Evolutionary conservation across 345 rosid species (phyloP).

Genomic region (Toxicodendron radicans): DNA sequence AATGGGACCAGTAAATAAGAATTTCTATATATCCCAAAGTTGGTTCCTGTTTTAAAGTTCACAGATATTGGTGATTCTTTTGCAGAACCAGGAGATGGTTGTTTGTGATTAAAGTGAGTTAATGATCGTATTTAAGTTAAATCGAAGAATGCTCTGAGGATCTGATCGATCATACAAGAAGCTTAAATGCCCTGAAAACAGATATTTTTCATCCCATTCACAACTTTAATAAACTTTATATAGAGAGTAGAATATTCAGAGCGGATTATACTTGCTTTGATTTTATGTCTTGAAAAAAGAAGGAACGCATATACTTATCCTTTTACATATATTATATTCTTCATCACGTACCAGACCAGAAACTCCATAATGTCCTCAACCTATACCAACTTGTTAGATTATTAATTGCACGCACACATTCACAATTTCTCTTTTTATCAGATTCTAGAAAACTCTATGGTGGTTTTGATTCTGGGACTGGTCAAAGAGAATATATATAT

Average conservation of each 20-base stretch:
- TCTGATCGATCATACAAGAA: too few species aligned
- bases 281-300: background rate
- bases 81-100: background rate
- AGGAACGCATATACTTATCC: slow-evolving; percentile 16
- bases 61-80: background rate
- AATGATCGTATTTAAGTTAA: background rate
- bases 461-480: background rate
- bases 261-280: slow-evolving; percentile 19
- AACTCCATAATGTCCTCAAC: background rate
- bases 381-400: background rate
- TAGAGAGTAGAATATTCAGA: slow-evolving; percentile 26
- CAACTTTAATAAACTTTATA: background rate
- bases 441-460: slow-evolving; percentile 3
- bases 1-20: slow-evolving; percentile 7
- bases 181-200: background rate
- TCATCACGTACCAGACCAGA: background rate
- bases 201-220: slow-evolving; percentile 4
- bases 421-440: background rate
- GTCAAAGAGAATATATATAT: background rate
- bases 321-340: background rate
- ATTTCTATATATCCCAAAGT: background rate
- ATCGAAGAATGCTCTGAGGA: background rate
- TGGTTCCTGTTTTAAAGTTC: background rate
- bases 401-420: background rate
- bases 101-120: background rate